Evolutionary conservation across 2,329 filamentous ascomycete species (phyloP).

Genomic region (Plenodomus lindquistii): DNA sequence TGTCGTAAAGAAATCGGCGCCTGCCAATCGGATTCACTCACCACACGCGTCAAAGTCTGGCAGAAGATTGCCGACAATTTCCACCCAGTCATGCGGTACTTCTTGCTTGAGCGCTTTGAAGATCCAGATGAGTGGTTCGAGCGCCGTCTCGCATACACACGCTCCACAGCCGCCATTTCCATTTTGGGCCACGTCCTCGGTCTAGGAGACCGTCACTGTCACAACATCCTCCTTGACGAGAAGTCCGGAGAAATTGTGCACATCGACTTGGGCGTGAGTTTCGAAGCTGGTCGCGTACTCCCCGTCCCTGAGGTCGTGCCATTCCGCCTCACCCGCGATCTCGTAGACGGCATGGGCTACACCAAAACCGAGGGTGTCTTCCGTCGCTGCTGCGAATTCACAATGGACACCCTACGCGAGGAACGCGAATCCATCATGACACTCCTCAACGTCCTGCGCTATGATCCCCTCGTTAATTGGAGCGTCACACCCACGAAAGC

Average conservation of each 20-base stretch:
- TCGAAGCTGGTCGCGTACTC: slow-evolving; percentile 93
- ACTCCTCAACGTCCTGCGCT: slow-evolving; percentile 94
- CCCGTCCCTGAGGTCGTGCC: slow-evolving; percentile 95
- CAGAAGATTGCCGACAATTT: slow-evolving; percentile 79
- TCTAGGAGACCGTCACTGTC: slow-evolving; percentile 89
- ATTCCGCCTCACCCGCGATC: slow-evolving; percentile 89
- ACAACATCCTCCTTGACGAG: slow-evolving; percentile 93
- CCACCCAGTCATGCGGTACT: slow-evolving; percentile 92
- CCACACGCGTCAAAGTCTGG: slow-evolving; percentile 74
- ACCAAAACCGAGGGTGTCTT: slow-evolving; percentile 96
- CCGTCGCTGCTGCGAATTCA: slow-evolving; percentile 97
- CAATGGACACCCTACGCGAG: slow-evolving; percentile 88
- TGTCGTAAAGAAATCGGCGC: slow-evolving; percentile 80
- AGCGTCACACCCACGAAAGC: slow-evolving; percentile 74
- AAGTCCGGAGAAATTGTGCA: slow-evolving; percentile 92
- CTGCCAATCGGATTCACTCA: slow-evolving; percentile 70
- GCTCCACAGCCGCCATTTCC: slow-evolving; percentile 91
- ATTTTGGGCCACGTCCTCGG: slow-evolving; percentile 93
- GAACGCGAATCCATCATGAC: slow-evolving; percentile 99
- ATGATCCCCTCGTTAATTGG: slow-evolving; percentile 97
- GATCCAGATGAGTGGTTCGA: slow-evolving; percentile 97
- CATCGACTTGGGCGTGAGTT: slow-evolving; percentile 95
- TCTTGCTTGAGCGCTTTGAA: slow-evolving; percentile 92
- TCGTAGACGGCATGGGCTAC: slow-evolving; percentile 96
- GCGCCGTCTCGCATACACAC: slow-evolving; percentile 85